A percentile compares a stretch with the other conserved stretches of the same genome.
phyloP scores from a whole-genome alignment of 768 basidiomycete species.

The Trametes cubensis region DNA sequence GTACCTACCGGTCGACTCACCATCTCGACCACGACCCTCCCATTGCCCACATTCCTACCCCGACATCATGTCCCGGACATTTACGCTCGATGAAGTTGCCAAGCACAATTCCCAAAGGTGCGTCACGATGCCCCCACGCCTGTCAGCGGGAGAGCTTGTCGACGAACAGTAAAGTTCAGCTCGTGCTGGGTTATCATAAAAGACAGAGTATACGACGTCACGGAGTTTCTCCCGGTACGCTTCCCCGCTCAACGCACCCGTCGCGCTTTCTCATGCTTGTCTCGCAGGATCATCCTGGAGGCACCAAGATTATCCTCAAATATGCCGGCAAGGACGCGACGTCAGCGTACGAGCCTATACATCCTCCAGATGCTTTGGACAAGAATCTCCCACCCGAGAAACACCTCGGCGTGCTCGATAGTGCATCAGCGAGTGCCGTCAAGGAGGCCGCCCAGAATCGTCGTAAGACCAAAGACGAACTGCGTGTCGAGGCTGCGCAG shows the following conservation, averaged over 20 bases:
- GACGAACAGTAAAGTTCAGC: conserved; percentile 38
- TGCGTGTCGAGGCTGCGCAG: conserved; percentile 64
- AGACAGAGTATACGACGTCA: conserved; percentile 84
- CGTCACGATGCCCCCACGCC: conserved; percentile 20
- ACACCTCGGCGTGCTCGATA: conserved; percentile 69
- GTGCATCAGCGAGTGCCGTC: conserved; percentile 44
- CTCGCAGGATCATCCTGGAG: conserved; percentile 80
- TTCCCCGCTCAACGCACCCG: not conserved
- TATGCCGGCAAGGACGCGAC: conserved; percentile 90
- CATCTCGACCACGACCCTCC: not conserved
- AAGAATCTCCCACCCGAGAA: conserved; percentile 70
- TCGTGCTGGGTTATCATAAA: conserved; percentile 87
- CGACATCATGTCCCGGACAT: conserved; percentile 37
- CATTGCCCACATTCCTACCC: not conserved
- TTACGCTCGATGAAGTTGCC: conserved; percentile 59
- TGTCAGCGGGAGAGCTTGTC: not conserved
- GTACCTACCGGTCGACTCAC: not conserved
- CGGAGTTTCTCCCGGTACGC: conserved; percentile 69
- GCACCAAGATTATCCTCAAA: conserved; percentile 76
- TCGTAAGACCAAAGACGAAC: conserved; percentile 67
- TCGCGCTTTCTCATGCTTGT: not conserved
- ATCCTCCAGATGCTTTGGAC: conserved; percentile 79
- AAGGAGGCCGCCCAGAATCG: conserved; percentile 56
- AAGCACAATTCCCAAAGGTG: conserved; percentile 59
- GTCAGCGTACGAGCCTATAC: conserved; percentile 74